These are phyloP conservation scores for Notholithocarpus densiflorus DNA, from an alignment of 306 rosid genomes.

Conservation along the genomic window DNA sequence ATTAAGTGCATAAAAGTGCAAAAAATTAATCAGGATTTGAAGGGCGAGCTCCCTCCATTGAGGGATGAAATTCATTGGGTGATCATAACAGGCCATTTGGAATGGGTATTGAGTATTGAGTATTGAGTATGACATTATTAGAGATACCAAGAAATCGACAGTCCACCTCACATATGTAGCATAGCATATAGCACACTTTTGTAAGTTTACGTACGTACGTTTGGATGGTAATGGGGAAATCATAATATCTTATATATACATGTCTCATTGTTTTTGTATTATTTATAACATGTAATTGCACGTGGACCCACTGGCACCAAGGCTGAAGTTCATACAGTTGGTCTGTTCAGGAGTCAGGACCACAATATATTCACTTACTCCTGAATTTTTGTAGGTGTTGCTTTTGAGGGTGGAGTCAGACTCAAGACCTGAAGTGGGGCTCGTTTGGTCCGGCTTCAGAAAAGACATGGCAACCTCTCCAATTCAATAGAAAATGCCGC, in stretches of 20 bases:
- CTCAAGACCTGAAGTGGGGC: conserved; percentile 41
- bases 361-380: conserved; percentile 10
- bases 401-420: conserved; percentile 18
- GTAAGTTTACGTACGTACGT: neutral
- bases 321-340: neutral
- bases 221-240: neutral
- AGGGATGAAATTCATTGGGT: neutral
- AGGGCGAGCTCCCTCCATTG: too few species aligned
- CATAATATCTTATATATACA: neutral
- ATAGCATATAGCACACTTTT: neutral
- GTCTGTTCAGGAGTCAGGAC: conserved; percentile 14
- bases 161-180: conserved; percentile 5
- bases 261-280: neutral
- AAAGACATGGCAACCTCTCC: conserved; percentile 45
- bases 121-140: conserved; percentile 9
- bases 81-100: neutral
- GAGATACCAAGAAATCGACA: conserved; percentile 17
- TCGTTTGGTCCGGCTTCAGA: conserved; percentile 12
- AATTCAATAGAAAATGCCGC: conserved; percentile 34
- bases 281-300: neutral
- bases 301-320: neutral
- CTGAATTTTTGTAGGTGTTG: conserved; percentile 25
- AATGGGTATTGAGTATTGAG: conserved; percentile 2
- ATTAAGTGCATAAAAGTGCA: neutral
- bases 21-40: too few species aligned